Evolutionary conservation across 164 flowering plant genomes (phyloP).

Genomic region (Berberis vulgaris): DNA sequence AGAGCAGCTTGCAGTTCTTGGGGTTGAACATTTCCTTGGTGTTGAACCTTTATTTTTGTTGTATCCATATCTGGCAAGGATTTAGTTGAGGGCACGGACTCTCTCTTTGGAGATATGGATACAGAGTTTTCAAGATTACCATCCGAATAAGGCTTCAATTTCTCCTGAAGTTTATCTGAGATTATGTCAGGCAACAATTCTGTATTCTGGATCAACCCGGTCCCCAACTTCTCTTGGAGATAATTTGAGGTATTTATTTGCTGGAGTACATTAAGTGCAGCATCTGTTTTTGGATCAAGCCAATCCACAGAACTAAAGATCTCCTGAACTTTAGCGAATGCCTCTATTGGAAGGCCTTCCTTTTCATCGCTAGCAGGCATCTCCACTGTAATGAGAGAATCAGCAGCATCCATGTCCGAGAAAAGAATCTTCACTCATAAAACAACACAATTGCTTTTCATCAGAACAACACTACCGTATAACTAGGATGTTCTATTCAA

Average conservation of each 20-base stretch:
- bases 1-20: constrained; percentile 33
- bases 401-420: constrained; percentile 78
- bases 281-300: constrained; percentile 55
- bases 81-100: constrained; percentile 8
- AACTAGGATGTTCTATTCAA: not conserved
- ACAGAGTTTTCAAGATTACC: constrained; percentile 8
- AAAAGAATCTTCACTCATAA: constrained; percentile 58
- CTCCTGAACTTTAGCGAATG: constrained; percentile 78
- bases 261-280: constrained; percentile 42
- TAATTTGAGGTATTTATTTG: constrained; percentile 36
- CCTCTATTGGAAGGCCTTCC: constrained; percentile 87
- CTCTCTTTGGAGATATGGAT: constrained; percentile 6
- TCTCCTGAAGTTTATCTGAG: constrained; percentile 19
- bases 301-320: constrained; percentile 69
- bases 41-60: constrained; percentile 16
- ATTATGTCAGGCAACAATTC: constrained; percentile 19
- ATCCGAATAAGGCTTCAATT: constrained; percentile 18
- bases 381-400: constrained; percentile 40
- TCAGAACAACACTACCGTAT: not conserved
- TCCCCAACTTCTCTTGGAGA: constrained; percentile 35
- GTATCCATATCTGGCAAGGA: constrained; percentile 17
- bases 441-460: constrained; percentile 5
- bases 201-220: constrained; percentile 16
- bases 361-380: constrained; percentile 49
- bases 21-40: constrained; percentile 20